These are phyloP conservation scores for Populus hybrid DNA, from an alignment of 441 rosid species.

Conservation along the genomic window DNA sequence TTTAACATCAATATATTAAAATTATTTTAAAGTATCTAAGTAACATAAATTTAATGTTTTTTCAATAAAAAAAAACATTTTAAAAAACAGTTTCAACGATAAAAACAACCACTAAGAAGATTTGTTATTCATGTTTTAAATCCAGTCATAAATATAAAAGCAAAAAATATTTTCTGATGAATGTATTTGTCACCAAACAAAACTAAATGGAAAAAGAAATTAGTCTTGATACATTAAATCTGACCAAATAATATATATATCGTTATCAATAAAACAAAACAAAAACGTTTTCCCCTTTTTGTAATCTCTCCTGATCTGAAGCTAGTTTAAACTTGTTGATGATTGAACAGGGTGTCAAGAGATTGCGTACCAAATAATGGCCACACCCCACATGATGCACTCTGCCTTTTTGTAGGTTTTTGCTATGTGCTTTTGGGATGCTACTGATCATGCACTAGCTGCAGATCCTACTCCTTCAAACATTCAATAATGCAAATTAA, in stretches of 20 bases:
- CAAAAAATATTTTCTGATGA: too few species aligned
- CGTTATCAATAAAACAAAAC: too few species aligned
- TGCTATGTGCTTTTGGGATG: not conserved
- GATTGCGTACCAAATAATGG: not conserved
- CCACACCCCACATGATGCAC: not conserved
- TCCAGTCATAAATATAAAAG: too few species aligned
- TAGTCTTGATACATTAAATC: too few species aligned
- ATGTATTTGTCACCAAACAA: too few species aligned
- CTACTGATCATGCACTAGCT: not conserved
- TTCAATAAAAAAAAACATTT: rapidly evolving
- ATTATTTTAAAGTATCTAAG: too few species aligned
- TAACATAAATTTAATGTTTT: too few species aligned
- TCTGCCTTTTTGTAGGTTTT: not conserved
- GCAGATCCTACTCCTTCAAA: not conserved
- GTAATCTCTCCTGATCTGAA: not conserved
- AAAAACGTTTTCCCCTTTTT: not conserved
- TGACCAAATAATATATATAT: too few species aligned
- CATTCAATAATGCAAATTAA: not conserved
- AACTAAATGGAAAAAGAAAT: too few species aligned
- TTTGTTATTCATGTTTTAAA: too few species aligned
- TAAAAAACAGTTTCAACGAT: rapidly evolving
- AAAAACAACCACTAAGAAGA: too few species aligned
- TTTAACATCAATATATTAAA: too few species aligned
- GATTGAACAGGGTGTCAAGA: not conserved
- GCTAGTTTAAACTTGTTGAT: not conserved